Conservation (phyloP, 495 filamentous ascomycete genomes). For the Parathielavia appendiculata region DNA sequence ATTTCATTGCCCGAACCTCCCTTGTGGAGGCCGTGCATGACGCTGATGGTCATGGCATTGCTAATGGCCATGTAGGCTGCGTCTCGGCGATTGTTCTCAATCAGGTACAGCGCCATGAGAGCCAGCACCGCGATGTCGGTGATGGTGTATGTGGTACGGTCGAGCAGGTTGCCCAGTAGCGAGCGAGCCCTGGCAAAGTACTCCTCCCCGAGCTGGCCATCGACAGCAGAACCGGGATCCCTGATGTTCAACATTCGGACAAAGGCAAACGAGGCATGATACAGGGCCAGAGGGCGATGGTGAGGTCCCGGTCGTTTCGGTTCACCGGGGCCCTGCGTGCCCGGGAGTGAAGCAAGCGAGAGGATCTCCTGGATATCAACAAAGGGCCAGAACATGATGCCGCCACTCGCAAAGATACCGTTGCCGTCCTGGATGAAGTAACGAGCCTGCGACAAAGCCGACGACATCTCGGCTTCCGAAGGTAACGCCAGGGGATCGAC, state of each 20-base stretch:
- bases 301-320: not conserved
- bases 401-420: slow-evolving; percentile 28
- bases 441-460: slow-evolving; percentile 25
- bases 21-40: slow-evolving; percentile 36
- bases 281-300: slow-evolving; percentile 27
- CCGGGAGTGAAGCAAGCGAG: slow-evolving; percentile 10
- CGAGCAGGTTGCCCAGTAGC: slow-evolving; percentile 37
- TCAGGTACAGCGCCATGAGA: slow-evolving; percentile 37
- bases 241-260: slow-evolving; percentile 21
- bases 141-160: slow-evolving; percentile 28
- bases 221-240: slow-evolving; percentile 17
- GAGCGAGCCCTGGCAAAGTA: slow-evolving; percentile 32
- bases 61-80: slow-evolving; percentile 36
- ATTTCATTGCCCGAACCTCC: slow-evolving; percentile 28
- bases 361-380: slow-evolving; percentile 16
- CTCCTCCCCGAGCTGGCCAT: slow-evolving; percentile 27
- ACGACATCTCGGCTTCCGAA: slow-evolving; percentile 21
- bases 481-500: slow-evolving; percentile 29
- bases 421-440: slow-evolving; percentile 33
- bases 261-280: slow-evolving; percentile 31
- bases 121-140: slow-evolving; percentile 33
- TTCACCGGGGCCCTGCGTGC: not conserved
- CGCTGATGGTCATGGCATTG: slow-evolving; percentile 33
- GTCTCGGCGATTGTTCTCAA: slow-evolving; percentile 40
- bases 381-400: slow-evolving; percentile 38